phyloP scores from a whole-genome alignment of 2,329 filamentous ascomycete genomes.

The Penicillium sumatraense region DNA sequence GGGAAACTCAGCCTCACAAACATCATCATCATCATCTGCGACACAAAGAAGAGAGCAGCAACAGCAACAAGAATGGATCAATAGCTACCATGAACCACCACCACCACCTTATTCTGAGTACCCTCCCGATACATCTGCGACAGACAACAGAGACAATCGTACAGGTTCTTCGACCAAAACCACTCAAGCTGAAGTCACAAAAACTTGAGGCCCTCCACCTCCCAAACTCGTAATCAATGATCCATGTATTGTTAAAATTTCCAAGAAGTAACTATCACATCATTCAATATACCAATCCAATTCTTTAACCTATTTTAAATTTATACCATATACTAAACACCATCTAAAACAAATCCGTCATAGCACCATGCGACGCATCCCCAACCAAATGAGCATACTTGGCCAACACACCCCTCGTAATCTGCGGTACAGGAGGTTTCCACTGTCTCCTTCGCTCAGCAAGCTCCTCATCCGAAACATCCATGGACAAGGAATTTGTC shows the following conservation, averaged over 20 bases:
- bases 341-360: conserved; percentile 72
- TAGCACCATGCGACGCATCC: conserved; percentile 87
- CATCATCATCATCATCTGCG: not conserved
- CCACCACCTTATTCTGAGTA: not conserved
- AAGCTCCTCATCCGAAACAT: conserved; percentile 74
- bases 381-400: conserved; percentile 90
- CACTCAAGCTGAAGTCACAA: not conserved
- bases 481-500: conserved; percentile 72
- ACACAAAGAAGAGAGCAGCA: not conserved
- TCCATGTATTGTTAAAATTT: not conserved
- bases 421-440: conserved; percentile 71
- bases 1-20: not conserved
- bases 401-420: conserved; percentile 81
- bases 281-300: not conserved
- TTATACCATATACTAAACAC: not conserved
- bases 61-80: not conserved
- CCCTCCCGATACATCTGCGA: not conserved
- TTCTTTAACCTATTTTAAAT: not conserved
- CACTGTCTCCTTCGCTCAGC: conserved; percentile 66
- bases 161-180: not conserved
- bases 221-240: not conserved
- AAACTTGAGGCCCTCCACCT: not conserved
- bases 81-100: not conserved
- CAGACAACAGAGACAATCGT: not conserved
- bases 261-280: not conserved